Evolutionary conservation across 345 rosid species (phyloP), one percentile per base, ranked within the genome.

Genomic region (Mercurialis annua): DNA sequence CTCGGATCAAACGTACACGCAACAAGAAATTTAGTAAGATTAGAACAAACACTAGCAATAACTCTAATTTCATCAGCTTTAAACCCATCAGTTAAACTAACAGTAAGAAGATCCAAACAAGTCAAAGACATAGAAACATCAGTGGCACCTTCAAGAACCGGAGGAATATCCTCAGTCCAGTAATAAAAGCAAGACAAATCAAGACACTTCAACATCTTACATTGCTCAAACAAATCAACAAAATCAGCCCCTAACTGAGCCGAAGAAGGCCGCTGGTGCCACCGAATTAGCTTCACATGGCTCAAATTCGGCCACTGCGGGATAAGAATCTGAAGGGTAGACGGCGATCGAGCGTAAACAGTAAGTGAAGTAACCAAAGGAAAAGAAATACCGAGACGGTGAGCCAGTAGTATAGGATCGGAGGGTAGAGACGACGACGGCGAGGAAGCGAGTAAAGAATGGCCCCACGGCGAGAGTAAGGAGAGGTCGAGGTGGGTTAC

Each of bases 131-230:
- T 76, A 1, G 96, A 81, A 4, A 77, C 77, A 3, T 65, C 62
- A 8, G 92, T 81, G 59, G 73, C 78, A 0, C 71, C 76, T 58
- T 73, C 86, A 34, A 94, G 86, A 36, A 80, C 96, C 29, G 92
- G 92, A 31, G 96, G 95, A 5, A 94, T 73, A 59, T 94, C 98
- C 64, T 94, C 99, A 1, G 96, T 84, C 97, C 92, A 94, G 86
- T 84, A 87, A 64, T 89, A 94, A 65, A 94, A 94, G 33, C 33
- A 70, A 10, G 99, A 91, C 50, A 91, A 82, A 72, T 88, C 97
- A 1, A 94, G 66, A 5, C 75, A 79, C 8, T 64, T 65, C 2
- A 94, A 80, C 6, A 36, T 66, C 18, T 21, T 64, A 70, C 93
- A 88, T 65, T 80, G 81, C 65, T 79, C 78, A 66, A 92, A 83